Base-by-base conservation (phyloP, 208 protist species). In the Endotrypanum monterogeii region DNA sequence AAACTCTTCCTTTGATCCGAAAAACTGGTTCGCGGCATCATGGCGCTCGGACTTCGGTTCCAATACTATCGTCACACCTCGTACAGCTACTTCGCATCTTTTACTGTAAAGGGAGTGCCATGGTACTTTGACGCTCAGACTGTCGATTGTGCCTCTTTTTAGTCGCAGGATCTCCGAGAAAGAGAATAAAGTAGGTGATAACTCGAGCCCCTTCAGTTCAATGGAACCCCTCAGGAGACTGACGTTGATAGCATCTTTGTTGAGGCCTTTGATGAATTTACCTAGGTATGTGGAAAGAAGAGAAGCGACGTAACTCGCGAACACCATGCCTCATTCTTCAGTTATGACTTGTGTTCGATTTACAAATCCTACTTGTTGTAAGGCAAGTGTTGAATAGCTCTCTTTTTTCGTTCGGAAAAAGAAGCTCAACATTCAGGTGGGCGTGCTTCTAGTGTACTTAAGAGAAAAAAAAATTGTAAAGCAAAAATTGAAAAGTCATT, bases 161-260 rank as follows among this genome's bases (percentile, higher is more conserved):
- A 93, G 71, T 51, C 78, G 70, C 39, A 92, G 32, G 60, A 70
- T 66, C 14, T 83, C 56, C 54, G 69, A 86, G 20, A 66, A 83
- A 11, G 71, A 63, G 11, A 89, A 67, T 3, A 86, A 28, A n/a
- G 82, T 69, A 6, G 82, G 71, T 18, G 72, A 76, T 25, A 93
- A 67, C 68, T 92, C 88, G 23, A 95, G 69, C 67, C 90, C 85
- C 71, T 66, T 79, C 12, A 94, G 82, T 55, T 94, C 86, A 61
- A 94, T 74, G 12, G 77, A 87, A 5, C 87, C 86, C 65, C 71
- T 80, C 18, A 92, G 78, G 25, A 92, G 62, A 70, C 83, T 94
- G 39, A 91, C 71, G 69, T 84, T 86, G 16, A 94, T 65, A 18
- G 84, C 78, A 30, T 91, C 70, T 50, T 74, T 83, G 70, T 89